Percentiles rank a stretch among this genome's conserved stretches.
phyloP scores from a whole-genome alignment of 2,329 filamentous ascomycete species.

The Oidium heveae region DNA sequence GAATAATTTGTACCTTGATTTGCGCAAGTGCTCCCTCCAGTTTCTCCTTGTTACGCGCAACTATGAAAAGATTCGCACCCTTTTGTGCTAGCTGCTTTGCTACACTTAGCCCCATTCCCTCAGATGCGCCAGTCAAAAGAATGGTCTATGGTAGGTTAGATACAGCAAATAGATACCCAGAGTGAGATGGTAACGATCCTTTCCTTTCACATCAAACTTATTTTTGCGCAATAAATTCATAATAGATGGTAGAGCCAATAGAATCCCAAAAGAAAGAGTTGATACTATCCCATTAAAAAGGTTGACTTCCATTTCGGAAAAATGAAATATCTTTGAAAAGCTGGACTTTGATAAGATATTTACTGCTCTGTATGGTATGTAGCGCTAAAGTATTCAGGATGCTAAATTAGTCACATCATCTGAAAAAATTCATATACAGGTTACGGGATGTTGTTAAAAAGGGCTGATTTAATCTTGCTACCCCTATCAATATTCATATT shows the following conservation, averaged over 20 bases:
- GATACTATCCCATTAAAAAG: not conserved
- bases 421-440: too few relatives aligned
- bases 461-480: too few relatives aligned
- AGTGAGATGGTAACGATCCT: constrained; percentile 24
- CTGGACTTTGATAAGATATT: too few relatives aligned
- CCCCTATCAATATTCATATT: too few relatives aligned
- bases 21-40: constrained; percentile 43
- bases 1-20: constrained; percentile 26
- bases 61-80: constrained; percentile 68
- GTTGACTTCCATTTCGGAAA: not conserved
- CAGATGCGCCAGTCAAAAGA: constrained; percentile 72
- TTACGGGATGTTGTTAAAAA: too few relatives aligned
- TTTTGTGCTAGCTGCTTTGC: constrained; percentile 52
- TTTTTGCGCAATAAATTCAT: constrained; percentile 56
- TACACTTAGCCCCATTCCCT: constrained; percentile 66
- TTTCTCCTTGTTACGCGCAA: constrained; percentile 52
- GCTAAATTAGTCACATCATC: too few relatives aligned
- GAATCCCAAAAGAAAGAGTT: constrained; percentile 2
- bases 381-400: too few relatives aligned
- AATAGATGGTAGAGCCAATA: constrained; percentile 12
- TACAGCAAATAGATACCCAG: not conserved
- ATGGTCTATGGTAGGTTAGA: constrained; percentile 35
- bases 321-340: too few relatives aligned
- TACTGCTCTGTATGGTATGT: too few relatives aligned
- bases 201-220: constrained; percentile 62